A percentile compares a stretch with the other conserved stretches of the same genome.
phyloP scores from a whole-genome alignment of 78 protist genomes.

The Emiliania huxleyi region DNA sequence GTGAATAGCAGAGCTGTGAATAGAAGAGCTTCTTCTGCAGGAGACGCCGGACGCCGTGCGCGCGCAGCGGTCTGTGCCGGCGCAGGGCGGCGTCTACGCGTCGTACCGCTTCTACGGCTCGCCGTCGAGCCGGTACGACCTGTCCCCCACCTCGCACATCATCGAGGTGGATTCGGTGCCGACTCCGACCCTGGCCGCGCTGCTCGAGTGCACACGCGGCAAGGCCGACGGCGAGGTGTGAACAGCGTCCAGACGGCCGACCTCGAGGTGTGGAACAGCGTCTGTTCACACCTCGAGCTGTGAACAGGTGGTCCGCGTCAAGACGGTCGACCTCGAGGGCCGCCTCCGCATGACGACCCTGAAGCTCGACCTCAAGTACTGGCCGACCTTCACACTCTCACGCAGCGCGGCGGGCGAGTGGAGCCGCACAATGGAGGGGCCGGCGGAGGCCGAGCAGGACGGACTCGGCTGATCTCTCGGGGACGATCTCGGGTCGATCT shows the following conservation, averaged over 20 bases:
- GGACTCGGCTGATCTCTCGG: too few relatives aligned
- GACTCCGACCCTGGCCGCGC: constrained; percentile 40
- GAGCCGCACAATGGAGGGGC: too few relatives aligned
- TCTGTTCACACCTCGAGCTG: too few relatives aligned
- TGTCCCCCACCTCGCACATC: constrained; percentile 38
- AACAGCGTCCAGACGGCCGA: constrained; percentile 20
- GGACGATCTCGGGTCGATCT: too few relatives aligned
- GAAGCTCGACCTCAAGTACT: constrained; percentile 43
- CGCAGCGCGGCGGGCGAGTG: neutral
- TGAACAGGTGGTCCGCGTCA: constrained; percentile 29
- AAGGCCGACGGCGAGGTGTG: neutral
- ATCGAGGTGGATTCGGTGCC: constrained; percentile 35
- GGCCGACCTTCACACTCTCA: constrained; percentile 1
- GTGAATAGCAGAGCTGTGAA: too few relatives aligned
- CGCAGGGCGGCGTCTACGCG: constrained; percentile 13
- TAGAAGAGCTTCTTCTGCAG: neutral
- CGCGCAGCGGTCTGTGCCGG: constrained; percentile 15
- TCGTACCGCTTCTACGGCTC: constrained; percentile 18
- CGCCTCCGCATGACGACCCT: constrained; percentile 34
- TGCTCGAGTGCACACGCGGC: neutral
- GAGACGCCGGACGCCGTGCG: neutral
- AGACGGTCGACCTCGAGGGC: constrained; percentile 30
- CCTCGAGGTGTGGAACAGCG: constrained; percentile 14
- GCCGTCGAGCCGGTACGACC: constrained; percentile 37
- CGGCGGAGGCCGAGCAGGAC: too few relatives aligned